Conservation (phyloP, 1,284 basidiomycete species). For the Xanthoconium separans region DNA sequence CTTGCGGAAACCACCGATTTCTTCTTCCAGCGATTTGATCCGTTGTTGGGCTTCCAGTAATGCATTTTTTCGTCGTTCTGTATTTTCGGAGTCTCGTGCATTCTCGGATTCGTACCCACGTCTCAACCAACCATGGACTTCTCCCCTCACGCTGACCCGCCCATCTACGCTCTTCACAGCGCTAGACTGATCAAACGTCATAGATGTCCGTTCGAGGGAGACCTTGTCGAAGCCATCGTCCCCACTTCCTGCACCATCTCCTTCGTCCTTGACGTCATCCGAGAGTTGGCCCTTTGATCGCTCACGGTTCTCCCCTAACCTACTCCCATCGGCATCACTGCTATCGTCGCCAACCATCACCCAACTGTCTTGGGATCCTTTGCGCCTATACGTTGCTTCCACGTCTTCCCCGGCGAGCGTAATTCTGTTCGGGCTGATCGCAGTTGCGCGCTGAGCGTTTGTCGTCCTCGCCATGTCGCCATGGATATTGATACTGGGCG, state of each 20-base stretch:
- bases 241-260: constrained; percentile 44
- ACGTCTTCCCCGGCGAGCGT: constrained; percentile 96
- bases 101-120: constrained; percentile 88
- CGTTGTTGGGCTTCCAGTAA: constrained; percentile 52
- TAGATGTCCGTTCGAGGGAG: constrained; percentile 60
- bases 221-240: constrained; percentile 70
- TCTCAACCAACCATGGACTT: constrained; percentile 73
- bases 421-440: constrained; percentile 86
- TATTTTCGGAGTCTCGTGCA: constrained; percentile 52
- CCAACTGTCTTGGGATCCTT: constrained; percentile 52
- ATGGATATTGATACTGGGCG: constrained; percentile 54
- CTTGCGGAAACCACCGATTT: constrained; percentile 56
- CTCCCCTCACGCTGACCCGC: constrained; percentile 42
- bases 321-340: constrained; percentile 33
- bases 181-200: constrained; percentile 58
- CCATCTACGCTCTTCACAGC: constrained; percentile 38
- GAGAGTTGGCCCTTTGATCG: constrained; percentile 52
- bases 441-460: constrained; percentile 67
- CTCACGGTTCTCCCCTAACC: constrained; percentile 58
- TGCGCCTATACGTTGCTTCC: constrained; percentile 84
- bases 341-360: constrained; percentile 49
- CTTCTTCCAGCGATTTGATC: constrained; percentile 61
- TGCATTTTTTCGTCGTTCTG: constrained; percentile 48
- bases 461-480: constrained; percentile 60
- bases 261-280: constrained; percentile 43